A percentile compares a stretch with the other conserved stretches of the same genome.
phyloP scores from a whole-genome alignment of 352 stramenopile species.

The Blastocystis hominis region DNA sequence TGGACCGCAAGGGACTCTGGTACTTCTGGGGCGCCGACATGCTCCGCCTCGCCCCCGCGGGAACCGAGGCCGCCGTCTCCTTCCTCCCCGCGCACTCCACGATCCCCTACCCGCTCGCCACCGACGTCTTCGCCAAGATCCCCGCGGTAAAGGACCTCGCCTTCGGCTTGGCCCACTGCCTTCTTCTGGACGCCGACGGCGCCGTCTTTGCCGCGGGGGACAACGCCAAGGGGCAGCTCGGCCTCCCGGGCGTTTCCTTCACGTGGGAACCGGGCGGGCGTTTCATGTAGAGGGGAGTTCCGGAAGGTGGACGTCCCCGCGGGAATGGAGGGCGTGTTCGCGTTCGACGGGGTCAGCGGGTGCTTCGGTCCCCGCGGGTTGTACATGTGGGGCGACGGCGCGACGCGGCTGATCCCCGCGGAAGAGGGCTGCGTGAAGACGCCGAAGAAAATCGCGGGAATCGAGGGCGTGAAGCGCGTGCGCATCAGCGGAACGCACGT shows the following conservation, averaged over 20 bases:
- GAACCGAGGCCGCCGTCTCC: background rate
- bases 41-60: background rate
- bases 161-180: background rate
- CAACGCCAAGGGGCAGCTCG: background rate
- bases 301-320: background rate
- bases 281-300: background rate
- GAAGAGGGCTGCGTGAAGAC: background rate
- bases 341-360: background rate
- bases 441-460: background rate
- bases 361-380: background rate
- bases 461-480: background rate
- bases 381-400: conserved; percentile 17
- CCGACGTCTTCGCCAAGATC: background rate
- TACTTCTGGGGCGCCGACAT: conserved; percentile 27
- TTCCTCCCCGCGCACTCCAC: background rate
- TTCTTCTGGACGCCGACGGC: background rate
- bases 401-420: background rate
- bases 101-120: background rate
- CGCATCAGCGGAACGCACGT: background rate
- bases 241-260: background rate
- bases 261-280: background rate
- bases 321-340: conserved; percentile 35
- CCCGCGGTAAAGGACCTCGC: background rate
- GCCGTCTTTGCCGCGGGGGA: background rate
- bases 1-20: background rate